Evolutionary conservation across 208 protist species (phyloP).

Genomic region (Zelonia costaricensis): DNA sequence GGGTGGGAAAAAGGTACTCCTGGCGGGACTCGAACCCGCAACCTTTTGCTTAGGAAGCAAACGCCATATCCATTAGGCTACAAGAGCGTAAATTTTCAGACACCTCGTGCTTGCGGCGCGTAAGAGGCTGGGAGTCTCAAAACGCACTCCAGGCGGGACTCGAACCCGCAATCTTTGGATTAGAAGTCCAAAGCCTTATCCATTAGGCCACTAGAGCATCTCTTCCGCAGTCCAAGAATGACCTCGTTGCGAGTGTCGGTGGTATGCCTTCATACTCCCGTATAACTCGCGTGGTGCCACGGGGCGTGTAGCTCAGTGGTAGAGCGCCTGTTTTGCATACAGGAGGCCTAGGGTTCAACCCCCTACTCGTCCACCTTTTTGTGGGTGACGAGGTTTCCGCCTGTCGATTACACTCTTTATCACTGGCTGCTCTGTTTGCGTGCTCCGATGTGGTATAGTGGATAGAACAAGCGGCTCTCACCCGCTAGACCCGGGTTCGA

Average conservation of each 20-base stretch:
- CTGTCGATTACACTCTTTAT: no score
- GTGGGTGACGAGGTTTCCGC: no score
- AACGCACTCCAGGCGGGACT: slow-evolving; percentile 86
- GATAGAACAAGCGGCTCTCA: slow-evolving; percentile 94
- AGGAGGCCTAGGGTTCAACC: slow-evolving; percentile 87
- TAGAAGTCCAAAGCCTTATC: slow-evolving; percentile 92
- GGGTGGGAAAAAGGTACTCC: slow-evolving; percentile 46
- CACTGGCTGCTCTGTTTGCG: no score
- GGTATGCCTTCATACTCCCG: no score
- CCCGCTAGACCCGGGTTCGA: slow-evolving; percentile 93
- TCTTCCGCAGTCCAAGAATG: background rate
- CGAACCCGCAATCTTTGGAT: slow-evolving; percentile 92
- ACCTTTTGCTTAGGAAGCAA: slow-evolving; percentile 91
- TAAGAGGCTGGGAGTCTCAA: background rate
- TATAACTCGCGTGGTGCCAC: background rate
- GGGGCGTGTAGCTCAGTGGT: slow-evolving; percentile 88
- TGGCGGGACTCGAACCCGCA: slow-evolving; percentile 91
- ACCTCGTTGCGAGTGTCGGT: no score
- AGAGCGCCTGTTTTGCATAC: slow-evolving; percentile 89
- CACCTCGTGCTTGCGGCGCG: background rate
- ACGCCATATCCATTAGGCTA: slow-evolving; percentile 87
- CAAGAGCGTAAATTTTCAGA: slow-evolving; percentile 17
- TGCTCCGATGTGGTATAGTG: slow-evolving; percentile 94
- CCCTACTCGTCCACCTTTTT: slow-evolving; percentile 76
- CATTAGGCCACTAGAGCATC: slow-evolving; percentile 86